Evolutionary conservation across 768 basidiomycete species (phyloP), one percentile per base, ranked within the genome.

Genomic region (Cyathus striatus): DNA sequence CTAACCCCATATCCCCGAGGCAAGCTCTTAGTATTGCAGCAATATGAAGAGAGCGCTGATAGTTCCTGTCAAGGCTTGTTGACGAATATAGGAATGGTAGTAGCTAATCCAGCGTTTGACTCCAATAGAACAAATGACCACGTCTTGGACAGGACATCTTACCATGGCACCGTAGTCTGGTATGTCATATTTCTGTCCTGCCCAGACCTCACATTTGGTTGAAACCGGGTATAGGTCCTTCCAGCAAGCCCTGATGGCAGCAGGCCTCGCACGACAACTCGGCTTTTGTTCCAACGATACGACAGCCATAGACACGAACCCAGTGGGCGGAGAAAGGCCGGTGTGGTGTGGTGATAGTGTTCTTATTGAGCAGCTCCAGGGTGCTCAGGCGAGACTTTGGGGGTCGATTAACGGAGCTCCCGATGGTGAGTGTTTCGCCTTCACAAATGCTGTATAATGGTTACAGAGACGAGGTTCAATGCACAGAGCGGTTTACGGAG

Each of bases 31-130:
- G n/a, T n/a, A n/a, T n/a, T n/a, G n/a, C n/a, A n/a, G n/a, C n/a
- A n/a, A n/a, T n/a, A n/a, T n/a, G n/a, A n/a, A n/a, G n/a, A n/a
- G n/a, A n/a, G n/a, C n/a, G n/a, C n/a, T n/a, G n/a, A n/a, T n/a
- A n/a, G n/a, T n/a, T n/a, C n/a, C n/a, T 14, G 7, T 36, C 9
- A 33, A 68, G 68, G 69, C 1, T 54, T 72, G 5, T 56, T 72
- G 9, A 73, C 70, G n/a, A 65, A 69, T 41, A 54, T 72, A 41
- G 71, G 71, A 6, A 70, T 72, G 70, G 61, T 73, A 6, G 64
- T 69, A 10, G 65, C 70, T n/a, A 72, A 72, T 49, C 64, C 71
- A 3, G 69, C 68, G 3, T 70, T 69, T 42, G 69, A 69, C 41
- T 55, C 63, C 23, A 71, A 73, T 46, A 58, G 55, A 7, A 70